Base-by-base conservation (phyloP, 2,329 filamentous ascomycete species). In the Venturia pyrina region DNA sequence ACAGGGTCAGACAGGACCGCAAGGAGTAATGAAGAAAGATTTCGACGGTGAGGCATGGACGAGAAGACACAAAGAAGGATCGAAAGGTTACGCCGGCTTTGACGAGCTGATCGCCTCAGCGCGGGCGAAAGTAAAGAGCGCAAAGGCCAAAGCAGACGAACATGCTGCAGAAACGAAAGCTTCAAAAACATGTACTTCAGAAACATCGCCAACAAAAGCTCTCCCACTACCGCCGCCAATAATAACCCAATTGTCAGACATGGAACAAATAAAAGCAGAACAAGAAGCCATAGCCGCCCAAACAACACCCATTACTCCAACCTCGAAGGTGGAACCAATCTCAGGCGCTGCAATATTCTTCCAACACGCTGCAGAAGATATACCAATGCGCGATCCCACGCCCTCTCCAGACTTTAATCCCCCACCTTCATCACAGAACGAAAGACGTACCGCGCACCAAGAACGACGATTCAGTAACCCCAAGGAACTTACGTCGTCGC, bases 21-120 rank as follows among this genome's bases (percentile, higher is more conserved):
- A 75, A 65, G 74, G 71, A 21, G 78, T 98, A 66, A 93, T 90
- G 80, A 87, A 89, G 70, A 98, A 96, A 73, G 89, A 95, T 67
- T 98, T 98, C 73, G 90, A 96, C 73, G 87, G 87, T 3, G 81
- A 82, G 1, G 88, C 86, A 0, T 96, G 93, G 88, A 87, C 88
- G 32, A 80, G 80, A 8, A 87, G 82, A 67, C 89, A 98, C 76
- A 87, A 87, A 61, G 53, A 21, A 13, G 48, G 48, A 53, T 53
- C 48, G 15, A 53, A 28, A 28, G 48, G 48, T 10, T 53, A 28
- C 13, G 79, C 79, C 21, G 88, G 91, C 0, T 99, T 96, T 74
- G 86, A 87, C 68, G 83, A 89, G 56, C 75, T 99, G 57, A 93
- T 98, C 71, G 88, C 87, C 2, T 87, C 84, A 70, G 95, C 93